These are phyloP conservation scores for Tephrocybe sp. DNA, from an alignment of 768 basidiomycete genomes.

Conservation along the genomic window DNA sequence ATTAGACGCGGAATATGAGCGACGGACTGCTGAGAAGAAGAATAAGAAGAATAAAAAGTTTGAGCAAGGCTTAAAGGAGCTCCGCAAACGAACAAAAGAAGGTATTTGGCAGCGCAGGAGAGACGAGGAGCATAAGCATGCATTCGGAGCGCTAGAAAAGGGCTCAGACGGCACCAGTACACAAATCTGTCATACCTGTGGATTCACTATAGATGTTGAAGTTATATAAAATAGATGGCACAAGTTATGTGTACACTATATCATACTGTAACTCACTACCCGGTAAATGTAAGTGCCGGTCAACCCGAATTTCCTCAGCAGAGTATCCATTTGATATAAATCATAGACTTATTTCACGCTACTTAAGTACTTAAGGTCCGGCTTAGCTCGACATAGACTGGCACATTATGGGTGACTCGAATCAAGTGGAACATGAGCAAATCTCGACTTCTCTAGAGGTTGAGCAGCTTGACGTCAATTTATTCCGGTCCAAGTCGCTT, in stretches of 20 bases:
- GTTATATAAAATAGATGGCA: slow-evolving; percentile 28
- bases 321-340: no score
- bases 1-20: slow-evolving; percentile 39
- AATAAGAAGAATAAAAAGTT: slow-evolving; percentile 75
- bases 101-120: slow-evolving; percentile 3
- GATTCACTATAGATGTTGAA: slow-evolving; percentile 89
- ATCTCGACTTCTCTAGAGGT: slow-evolving; percentile 76
- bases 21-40: slow-evolving; percentile 8
- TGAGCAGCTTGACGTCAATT: slow-evolving; percentile 69
- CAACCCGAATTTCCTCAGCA: no score
- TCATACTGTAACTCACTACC: no score
- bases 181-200: slow-evolving; percentile 86
- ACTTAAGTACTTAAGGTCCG: background rate
- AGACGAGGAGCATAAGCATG: slow-evolving; percentile 18
- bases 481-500: slow-evolving; percentile 76
- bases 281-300: no score
- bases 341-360: no score
- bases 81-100: slow-evolving; percentile 12
- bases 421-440: slow-evolving; percentile 60
- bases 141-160: slow-evolving; percentile 61
- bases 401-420: slow-evolving; percentile 28
- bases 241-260: no score
- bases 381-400: no score
- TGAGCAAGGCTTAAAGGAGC: slow-evolving; percentile 80
- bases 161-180: slow-evolving; percentile 52